Conservation (phyloP, 345 rosid genomes). For the Brassica nigra region DNA sequence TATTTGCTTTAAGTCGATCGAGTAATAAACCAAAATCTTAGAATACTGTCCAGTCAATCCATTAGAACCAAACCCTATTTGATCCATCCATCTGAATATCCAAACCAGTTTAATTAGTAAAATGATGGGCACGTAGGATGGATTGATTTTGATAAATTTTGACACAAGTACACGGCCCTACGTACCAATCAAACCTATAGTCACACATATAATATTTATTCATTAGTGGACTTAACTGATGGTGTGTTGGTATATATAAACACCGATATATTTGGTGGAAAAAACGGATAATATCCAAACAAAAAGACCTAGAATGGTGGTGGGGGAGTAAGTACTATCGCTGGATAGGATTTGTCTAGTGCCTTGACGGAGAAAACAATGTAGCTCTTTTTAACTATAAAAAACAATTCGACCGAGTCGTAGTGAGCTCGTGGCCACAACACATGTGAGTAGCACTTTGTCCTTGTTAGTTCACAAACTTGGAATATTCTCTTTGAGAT, state of each 20-base stretch:
- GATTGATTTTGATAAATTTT: no score
- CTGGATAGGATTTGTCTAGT: neutral
- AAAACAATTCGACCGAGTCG: conserved; percentile 11
- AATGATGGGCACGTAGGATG: no score
- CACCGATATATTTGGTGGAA: neutral
- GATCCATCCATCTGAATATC: no score
- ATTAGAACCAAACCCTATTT: no score
- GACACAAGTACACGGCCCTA: neutral
- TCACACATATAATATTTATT: neutral
- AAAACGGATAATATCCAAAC: neutral
- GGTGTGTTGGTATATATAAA: neutral
- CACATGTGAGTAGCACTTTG: conserved; percentile 3
- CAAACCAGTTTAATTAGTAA: no score
- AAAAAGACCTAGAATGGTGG: neutral
- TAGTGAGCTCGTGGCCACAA: conserved; percentile 31
- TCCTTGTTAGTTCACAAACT: neutral
- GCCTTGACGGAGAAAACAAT: conserved; percentile 26
- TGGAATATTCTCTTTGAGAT: conserved; percentile 1
- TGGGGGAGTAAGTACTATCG: neutral
- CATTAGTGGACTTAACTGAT: neutral
- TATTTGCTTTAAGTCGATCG: no score
- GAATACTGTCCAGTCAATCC: no score
- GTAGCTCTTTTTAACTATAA: neutral
- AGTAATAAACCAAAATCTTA: no score
- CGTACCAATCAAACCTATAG: neutral